Evolutionary conservation across 2,329 filamentous ascomycete species (phyloP).

Genomic region (Arachnomyces sp.): DNA sequence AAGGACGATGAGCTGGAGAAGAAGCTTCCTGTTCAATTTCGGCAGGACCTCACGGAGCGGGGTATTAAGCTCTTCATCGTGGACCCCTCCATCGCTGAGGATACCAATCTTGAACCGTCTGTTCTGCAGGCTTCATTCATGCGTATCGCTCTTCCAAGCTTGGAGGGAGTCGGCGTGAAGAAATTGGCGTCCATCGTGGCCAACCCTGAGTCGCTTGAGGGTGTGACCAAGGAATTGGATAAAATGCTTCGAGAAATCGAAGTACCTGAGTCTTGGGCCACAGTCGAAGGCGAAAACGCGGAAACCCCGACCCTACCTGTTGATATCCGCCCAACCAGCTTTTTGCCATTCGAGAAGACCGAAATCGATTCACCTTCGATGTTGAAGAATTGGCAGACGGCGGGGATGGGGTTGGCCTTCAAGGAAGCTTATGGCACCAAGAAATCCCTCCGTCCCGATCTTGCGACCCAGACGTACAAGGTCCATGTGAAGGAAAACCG

Average conservation of each 20-base stretch:
- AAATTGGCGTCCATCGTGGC: slow-evolving; percentile 59
- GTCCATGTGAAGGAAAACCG: slow-evolving; percentile 94
- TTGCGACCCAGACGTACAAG: slow-evolving; percentile 75
- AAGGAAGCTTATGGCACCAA: slow-evolving; percentile 85
- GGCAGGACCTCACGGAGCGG: slow-evolving; percentile 64
- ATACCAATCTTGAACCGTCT: slow-evolving; percentile 59
- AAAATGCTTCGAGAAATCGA: slow-evolving; percentile 66
- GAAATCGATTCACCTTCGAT: slow-evolving; percentile 61
- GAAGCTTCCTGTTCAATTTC: slow-evolving; percentile 62
- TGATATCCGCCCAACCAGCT: slow-evolving; percentile 70
- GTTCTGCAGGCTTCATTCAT: slow-evolving; percentile 78
- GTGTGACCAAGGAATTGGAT: slow-evolving; percentile 53
- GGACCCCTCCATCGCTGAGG: slow-evolving; percentile 61
- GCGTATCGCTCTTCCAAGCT: slow-evolving; percentile 62
- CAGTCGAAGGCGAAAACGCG: slow-evolving; percentile 48
- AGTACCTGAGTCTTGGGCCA: slow-evolving; percentile 72
- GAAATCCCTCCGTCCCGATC: slow-evolving; percentile 70
- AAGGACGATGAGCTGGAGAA: slow-evolving; percentile 90
- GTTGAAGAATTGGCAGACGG: slow-evolving; percentile 71
- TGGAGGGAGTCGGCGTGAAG: slow-evolving; percentile 54
- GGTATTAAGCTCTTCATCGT: slow-evolving; percentile 65
- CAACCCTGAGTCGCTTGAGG: slow-evolving; percentile 55
- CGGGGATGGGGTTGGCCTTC: slow-evolving; percentile 82
- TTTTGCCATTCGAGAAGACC: slow-evolving; percentile 68
- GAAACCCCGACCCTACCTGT: slow-evolving; percentile 45